Percentiles rank a stretch among this genome's conserved stretches.
Conservation (phyloP, 2,329 filamentous ascomycete genomes). For the Cladosporium sp. region DNA sequence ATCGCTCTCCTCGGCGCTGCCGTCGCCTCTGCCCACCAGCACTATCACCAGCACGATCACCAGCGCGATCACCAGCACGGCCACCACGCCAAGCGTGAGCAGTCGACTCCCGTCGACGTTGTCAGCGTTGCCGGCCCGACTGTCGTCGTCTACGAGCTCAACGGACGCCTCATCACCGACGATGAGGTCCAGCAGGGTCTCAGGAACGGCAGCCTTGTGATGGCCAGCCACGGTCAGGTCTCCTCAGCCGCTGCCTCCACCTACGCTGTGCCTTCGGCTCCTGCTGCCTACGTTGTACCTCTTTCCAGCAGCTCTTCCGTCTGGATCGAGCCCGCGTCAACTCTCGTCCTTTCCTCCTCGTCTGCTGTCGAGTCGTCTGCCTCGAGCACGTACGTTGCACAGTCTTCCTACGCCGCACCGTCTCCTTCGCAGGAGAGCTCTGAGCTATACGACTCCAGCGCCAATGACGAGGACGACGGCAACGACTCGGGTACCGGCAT, state of each 20-base stretch:
- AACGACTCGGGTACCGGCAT: slow-evolving; percentile 46
- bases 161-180: slow-evolving; percentile 55
- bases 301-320: background rate
- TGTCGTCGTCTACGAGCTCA: slow-evolving; percentile 65
- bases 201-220: slow-evolving; percentile 58
- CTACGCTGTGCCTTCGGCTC: slow-evolving; percentile 33
- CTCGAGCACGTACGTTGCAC: slow-evolving; percentile 20
- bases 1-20: slow-evolving; percentile 31
- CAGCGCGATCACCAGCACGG: slow-evolving; percentile 55
- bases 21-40: slow-evolving; percentile 50
- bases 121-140: slow-evolving; percentile 56
- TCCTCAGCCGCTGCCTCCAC: slow-evolving; percentile 24
- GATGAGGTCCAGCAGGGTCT: slow-evolving; percentile 67
- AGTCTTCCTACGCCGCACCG: slow-evolving; percentile 14
- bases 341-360: slow-evolving; percentile 13
- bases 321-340: slow-evolving; percentile 21
- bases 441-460: slow-evolving; percentile 12
- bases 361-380: slow-evolving; percentile 24
- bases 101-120: slow-evolving; percentile 43
- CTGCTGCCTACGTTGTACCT: slow-evolving; percentile 23
- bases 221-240: slow-evolving; percentile 47
- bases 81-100: slow-evolving; percentile 51
- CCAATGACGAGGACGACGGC: slow-evolving; percentile 14
- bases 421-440: slow-evolving; percentile 26
- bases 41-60: slow-evolving; percentile 49